Evolutionary conservation across 495 filamentous ascomycete species (phyloP).

Genomic region (Aspergillus panamensis): DNA sequence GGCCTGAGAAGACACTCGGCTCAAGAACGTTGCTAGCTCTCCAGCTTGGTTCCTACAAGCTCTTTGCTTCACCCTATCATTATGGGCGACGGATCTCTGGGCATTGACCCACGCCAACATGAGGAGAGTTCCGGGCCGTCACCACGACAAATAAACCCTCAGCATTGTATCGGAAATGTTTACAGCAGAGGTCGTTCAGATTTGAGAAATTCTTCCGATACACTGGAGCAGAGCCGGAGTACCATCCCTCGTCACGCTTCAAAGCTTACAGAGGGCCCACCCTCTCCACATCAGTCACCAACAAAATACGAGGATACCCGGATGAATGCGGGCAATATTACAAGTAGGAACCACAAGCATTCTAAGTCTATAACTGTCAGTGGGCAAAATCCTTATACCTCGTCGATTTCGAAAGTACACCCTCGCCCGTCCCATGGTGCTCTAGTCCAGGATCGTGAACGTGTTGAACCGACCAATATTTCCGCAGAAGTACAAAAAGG

Average conservation of each 20-base stretch:
- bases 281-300: neutral
- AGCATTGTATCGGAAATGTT: constrained; percentile 8
- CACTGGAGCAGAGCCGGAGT: neutral
- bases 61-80: neutral
- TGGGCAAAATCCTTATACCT: too few species aligned
- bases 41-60: neutral
- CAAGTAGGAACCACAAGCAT: neutral
- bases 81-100: constrained; percentile 18
- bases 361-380: too few species aligned
- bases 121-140: constrained; percentile 23
- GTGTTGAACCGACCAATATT: neutral
- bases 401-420: neutral
- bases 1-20: neutral
- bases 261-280: neutral
- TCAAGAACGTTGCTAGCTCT: neutral
- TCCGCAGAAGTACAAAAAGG: neutral
- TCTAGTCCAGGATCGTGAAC: neutral
- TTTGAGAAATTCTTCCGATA: neutral
- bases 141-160: constrained; percentile 22
- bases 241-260: too few species aligned
- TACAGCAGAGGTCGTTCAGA: neutral
- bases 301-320: neutral
- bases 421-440: neutral
- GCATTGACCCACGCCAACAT: constrained; percentile 18
- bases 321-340: neutral